Percentiles rank a stretch among this genome's conserved stretches.
These are phyloP conservation scores for Russula brevipes DNA, from an alignment of 768 basidiomycete genomes.

Conservation along the genomic window DNA sequence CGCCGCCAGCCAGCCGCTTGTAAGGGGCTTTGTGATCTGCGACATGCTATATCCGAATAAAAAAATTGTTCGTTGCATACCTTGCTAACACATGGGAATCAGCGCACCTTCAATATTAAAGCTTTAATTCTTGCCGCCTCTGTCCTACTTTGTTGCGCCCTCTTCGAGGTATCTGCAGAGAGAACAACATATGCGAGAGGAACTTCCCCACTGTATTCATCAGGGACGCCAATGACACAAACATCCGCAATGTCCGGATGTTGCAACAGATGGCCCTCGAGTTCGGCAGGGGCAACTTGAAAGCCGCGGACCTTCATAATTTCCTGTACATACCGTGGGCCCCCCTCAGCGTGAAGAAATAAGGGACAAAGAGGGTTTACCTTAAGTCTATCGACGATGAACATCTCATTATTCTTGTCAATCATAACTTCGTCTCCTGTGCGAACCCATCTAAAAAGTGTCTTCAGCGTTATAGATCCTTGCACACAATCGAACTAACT, in stretches of 20 bases:
- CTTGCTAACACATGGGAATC: not conserved
- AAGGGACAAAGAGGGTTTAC: constrained; percentile 24
- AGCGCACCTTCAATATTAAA: constrained; percentile 16
- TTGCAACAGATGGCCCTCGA: constrained; percentile 60
- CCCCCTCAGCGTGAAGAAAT: constrained; percentile 22
- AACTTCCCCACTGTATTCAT: constrained; percentile 68
- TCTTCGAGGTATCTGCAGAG: constrained; percentile 24
- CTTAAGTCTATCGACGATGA: constrained; percentile 60
- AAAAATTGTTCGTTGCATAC: not conserved
- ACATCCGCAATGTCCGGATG: constrained; percentile 55
- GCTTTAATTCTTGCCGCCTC: constrained; percentile 19
- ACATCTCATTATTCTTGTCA: constrained; percentile 48
- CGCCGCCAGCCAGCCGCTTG: constrained; percentile 37
- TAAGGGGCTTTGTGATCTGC: constrained; percentile 33
- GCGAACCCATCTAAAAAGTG: constrained; percentile 49
- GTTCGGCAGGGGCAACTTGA: constrained; percentile 70
- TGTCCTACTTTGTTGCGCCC: not conserved
- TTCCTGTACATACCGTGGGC: constrained; percentile 38
- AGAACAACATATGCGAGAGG: constrained; percentile 66
- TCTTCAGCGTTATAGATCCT: not conserved
- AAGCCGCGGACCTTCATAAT: constrained; percentile 66
- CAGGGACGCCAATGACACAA: constrained; percentile 61
- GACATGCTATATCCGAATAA: constrained; percentile 27
- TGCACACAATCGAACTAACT: constrained; percentile 13
- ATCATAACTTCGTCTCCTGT: constrained; percentile 65